These are phyloP conservation scores for Chaetoceros tenuissimus DNA, from an alignment of 108 stramenopile species.

Conservation along the genomic window DNA sequence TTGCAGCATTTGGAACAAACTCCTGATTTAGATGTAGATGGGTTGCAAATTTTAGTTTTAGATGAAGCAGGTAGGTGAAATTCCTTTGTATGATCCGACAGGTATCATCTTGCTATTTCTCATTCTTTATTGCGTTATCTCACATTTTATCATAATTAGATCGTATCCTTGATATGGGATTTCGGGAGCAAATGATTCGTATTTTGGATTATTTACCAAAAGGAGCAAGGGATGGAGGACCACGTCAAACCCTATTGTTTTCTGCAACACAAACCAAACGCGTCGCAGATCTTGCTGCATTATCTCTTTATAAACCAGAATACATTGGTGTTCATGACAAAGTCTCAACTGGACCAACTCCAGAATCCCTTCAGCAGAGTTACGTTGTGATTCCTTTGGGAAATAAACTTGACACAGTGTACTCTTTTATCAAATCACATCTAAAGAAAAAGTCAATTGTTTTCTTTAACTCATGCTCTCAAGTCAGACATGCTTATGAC, in stretches of 20 bases:
- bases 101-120: not conserved
- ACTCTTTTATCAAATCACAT: constrained; percentile 94
- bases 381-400: constrained; percentile 81
- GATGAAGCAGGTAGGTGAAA: constrained; percentile 74
- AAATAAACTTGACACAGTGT: constrained; percentile 94
- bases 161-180: constrained; percentile 97
- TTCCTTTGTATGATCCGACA: not conserved
- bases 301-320: constrained; percentile 83
- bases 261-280: constrained; percentile 97
- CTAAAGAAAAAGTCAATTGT: constrained; percentile 90
- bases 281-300: constrained; percentile 93
- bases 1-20: constrained; percentile 98
- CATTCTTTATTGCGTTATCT: not conserved
- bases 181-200: constrained; percentile 85
- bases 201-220: constrained; percentile 89
- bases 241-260: constrained; percentile 94
- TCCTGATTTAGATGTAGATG: constrained; percentile 81
- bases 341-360: constrained; percentile 64
- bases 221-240: constrained; percentile 21
- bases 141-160: no score
- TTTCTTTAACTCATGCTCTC: constrained; percentile 95
- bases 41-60: constrained; percentile 87
- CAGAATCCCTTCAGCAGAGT: constrained; percentile 78
- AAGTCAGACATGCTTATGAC: constrained; percentile 92
- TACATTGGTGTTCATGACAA: constrained; percentile 96